A percentile compares a stretch with the other conserved stretches of the same genome.
phyloP scores from a whole-genome alignment of 495 filamentous ascomycete genomes.

The Neurospora discreta region DNA sequence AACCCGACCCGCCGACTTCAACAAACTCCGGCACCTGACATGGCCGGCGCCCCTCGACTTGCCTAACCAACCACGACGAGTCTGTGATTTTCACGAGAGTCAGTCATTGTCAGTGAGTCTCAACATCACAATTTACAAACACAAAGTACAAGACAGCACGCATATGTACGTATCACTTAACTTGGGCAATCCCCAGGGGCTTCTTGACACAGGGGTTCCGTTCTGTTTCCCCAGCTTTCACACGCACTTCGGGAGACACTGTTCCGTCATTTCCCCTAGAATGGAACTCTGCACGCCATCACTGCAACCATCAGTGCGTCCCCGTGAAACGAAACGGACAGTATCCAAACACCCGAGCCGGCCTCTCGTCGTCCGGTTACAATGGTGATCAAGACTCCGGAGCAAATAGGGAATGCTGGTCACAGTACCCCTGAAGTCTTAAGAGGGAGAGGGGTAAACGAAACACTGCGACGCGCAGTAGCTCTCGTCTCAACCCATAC shows the following conservation, averaged over 20 bases:
- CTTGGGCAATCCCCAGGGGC: background rate
- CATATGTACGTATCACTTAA: background rate
- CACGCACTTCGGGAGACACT: background rate
- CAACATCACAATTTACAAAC: background rate
- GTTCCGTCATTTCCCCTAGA: background rate
- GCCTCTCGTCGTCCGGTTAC: background rate
- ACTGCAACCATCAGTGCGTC: background rate
- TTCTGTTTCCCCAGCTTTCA: background rate
- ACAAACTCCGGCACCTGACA: background rate
- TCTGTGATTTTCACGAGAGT: background rate
- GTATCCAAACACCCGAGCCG: background rate
- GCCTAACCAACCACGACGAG: background rate
- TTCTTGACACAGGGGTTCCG: background rate
- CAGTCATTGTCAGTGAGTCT: background rate
- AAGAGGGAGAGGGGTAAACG: background rate
- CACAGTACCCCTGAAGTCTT: background rate
- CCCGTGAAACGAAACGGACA: conserved; percentile 5
- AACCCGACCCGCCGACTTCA: background rate
- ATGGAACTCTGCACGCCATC: background rate
- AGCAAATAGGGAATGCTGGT: background rate
- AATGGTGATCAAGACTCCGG: background rate
- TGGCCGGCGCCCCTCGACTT: background rate
- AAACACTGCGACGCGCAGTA: background rate
- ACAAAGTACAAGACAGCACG: background rate
- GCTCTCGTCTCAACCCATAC: background rate